Evolutionary conservation across 2,329 filamentous ascomycete genomes (phyloP).

Genomic region (Dothiorella sarmentorum): DNA sequence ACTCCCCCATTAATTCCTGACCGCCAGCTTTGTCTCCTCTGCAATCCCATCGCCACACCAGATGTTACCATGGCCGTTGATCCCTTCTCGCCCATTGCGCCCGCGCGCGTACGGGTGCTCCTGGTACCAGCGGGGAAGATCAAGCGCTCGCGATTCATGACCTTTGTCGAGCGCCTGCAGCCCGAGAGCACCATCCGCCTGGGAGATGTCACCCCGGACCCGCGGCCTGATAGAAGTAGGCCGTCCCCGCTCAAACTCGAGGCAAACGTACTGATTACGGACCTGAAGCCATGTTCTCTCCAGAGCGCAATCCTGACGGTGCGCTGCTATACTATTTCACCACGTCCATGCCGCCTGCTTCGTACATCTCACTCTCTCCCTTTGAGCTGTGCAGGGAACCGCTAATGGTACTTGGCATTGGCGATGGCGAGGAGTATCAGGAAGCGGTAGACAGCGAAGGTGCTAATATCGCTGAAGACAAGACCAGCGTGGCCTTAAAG

Average conservation of each 20-base stretch:
- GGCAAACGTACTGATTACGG: conserved; percentile 23
- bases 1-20: conserved; percentile 16
- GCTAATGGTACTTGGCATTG: conserved; percentile 76
- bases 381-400: conserved; percentile 90
- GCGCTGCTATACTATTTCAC: conserved; percentile 85
- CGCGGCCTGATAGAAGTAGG: conserved; percentile 80
- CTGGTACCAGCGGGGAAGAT: conserved; percentile 85
- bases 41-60: conserved; percentile 21
- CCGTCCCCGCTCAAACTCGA: conserved; percentile 20
- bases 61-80: conserved; percentile 77
- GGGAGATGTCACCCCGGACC: conserved; percentile 81
- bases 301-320: conserved; percentile 79
- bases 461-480: conserved; percentile 26
- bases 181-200: conserved; percentile 77
- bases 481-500: conserved; percentile 12
- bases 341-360: conserved; percentile 73
- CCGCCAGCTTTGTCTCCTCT: conserved; percentile 7
- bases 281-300: conserved; percentile 81
- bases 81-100: conserved; percentile 84
- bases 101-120: conserved; percentile 84
- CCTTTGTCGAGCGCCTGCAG: conserved; percentile 74
- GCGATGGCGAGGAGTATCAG: conserved; percentile 68
- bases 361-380: conserved; percentile 75
- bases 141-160: conserved; percentile 72
- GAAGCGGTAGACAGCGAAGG: conserved; percentile 48